Evolutionary conservation across 1,284 basidiomycete species (phyloP).

Genomic region (Thelephora terrestris): DNA sequence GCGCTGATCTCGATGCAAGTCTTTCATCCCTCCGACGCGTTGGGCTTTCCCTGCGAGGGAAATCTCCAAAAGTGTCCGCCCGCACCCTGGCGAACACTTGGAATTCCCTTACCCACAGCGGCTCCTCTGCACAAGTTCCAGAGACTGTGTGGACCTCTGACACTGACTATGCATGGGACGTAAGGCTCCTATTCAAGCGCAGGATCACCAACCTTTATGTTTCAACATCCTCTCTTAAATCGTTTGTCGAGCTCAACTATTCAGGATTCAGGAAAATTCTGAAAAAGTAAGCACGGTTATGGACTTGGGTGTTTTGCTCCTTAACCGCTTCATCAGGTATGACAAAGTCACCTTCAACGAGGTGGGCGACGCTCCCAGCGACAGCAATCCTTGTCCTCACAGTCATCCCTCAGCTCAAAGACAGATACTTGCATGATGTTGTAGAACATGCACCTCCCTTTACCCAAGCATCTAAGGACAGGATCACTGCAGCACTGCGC

Average conservation of each 20-base stretch:
- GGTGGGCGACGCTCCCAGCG: slow-evolving; percentile 24
- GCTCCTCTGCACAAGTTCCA: slow-evolving; percentile 26
- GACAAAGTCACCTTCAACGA: slow-evolving; percentile 89
- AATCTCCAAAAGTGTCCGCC: slow-evolving; percentile 31
- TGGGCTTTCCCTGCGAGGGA: slow-evolving; percentile 12
- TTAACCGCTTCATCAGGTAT: slow-evolving; percentile 42
- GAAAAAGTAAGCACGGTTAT: slow-evolving; percentile 65
- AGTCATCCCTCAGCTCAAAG: slow-evolving; percentile 50
- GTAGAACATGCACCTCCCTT: slow-evolving; percentile 72
- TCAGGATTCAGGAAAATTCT: slow-evolving; percentile 94
- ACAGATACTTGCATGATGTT: slow-evolving; percentile 67
- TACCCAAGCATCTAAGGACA: slow-evolving; percentile 50
- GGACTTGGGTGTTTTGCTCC: slow-evolving; percentile 5
- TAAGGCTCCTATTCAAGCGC: slow-evolving; percentile 86
- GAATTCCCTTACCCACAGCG: slow-evolving; percentile 39
- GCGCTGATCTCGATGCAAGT: slow-evolving; percentile 32
- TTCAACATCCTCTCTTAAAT: slow-evolving; percentile 72
- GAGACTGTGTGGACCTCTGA: slow-evolving; percentile 74
- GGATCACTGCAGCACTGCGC: slow-evolving; percentile 52
- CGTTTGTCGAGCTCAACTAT: slow-evolving; percentile 92
- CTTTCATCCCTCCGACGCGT: slow-evolving; percentile 25
- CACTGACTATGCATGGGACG: slow-evolving; percentile 82
- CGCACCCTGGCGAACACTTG: slow-evolving; percentile 37
- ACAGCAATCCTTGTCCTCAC: neutral
- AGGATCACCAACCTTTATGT: slow-evolving; percentile 86